phyloP scores from a whole-genome alignment of 2,329 filamentous ascomycete species.

The Stemphylium beticola region DNA sequence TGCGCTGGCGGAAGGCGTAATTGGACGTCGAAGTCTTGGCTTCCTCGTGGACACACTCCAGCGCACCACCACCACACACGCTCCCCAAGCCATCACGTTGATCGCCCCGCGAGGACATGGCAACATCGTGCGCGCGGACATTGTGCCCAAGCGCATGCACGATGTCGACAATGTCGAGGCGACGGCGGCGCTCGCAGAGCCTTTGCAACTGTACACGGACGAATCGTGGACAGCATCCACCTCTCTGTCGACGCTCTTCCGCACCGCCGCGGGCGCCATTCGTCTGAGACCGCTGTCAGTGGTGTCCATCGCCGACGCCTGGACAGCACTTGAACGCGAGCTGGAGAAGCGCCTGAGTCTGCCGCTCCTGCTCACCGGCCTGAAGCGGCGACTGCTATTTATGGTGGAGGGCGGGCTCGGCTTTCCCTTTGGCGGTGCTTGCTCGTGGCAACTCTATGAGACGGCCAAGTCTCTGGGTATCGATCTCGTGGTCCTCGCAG shows the following conservation, averaged over 20 bases:
- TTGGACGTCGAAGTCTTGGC: background rate
- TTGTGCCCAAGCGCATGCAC: background rate
- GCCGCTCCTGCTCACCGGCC: no score
- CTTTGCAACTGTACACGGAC: background rate
- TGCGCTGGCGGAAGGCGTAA: background rate
- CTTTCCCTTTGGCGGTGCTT: no score
- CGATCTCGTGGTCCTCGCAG: background rate
- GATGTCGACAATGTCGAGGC: background rate
- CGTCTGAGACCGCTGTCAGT: background rate
- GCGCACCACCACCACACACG: background rate
- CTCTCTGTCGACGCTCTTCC: background rate
- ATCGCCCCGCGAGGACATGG: background rate
- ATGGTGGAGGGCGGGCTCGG: no score
- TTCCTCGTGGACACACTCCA: background rate
- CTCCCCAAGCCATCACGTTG: background rate
- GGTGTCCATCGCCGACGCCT: background rate
- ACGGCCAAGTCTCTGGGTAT: background rate
- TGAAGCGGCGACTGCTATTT: no score
- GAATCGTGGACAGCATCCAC: background rate
- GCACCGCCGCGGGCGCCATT: background rate
- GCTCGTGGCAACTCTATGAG: no score
- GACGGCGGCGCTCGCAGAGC: background rate
- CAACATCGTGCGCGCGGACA: background rate
- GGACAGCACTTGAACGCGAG: background rate
- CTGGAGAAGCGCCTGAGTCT: no score